These are phyloP conservation scores for Sugiyamaella novakii DNA, from an alignment of 1,139 yeast species.

Conservation along the genomic window DNA sequence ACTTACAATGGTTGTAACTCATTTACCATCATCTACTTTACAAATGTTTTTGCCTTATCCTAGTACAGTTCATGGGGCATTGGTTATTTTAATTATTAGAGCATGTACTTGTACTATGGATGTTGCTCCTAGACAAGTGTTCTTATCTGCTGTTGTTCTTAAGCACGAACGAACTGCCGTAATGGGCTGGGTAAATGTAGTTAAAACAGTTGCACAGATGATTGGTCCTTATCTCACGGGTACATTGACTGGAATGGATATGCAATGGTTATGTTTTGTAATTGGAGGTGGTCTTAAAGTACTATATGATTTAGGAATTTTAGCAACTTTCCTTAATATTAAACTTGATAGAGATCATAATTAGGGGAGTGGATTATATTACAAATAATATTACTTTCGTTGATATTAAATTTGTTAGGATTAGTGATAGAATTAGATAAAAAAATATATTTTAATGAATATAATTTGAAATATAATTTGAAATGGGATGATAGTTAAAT, in stretches of 20 bases:
- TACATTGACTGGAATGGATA: conserved; percentile 53
- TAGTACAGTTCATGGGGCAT: conserved; percentile 32
- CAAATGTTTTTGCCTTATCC: conserved; percentile 55
- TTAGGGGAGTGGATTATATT: too few species aligned
- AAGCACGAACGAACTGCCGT: conserved; percentile 66
- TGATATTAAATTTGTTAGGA: too few species aligned
- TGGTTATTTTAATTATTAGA: conserved; percentile 47
- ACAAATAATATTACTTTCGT: too few species aligned
- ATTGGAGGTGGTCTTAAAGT: conserved; percentile 57
- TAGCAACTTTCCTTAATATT: conserved; percentile 31
- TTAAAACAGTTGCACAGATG: conserved; percentile 75
- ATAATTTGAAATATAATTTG: too few species aligned
- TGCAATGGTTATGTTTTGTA: conserved; percentile 57
- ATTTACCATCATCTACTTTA: conserved; percentile 70
- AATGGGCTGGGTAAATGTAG: conserved; percentile 78
- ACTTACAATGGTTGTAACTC: conserved; percentile 67
- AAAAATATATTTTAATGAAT: too few species aligned
- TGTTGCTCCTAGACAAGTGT: conserved; percentile 77
- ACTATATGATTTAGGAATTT: conserved; percentile 35
- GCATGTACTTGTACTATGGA: conserved; percentile 70
- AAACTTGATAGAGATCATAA: conserved; percentile 29
- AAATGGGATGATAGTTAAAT: too few species aligned
- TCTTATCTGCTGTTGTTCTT: conserved; percentile 64
- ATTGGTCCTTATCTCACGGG: conserved; percentile 77
- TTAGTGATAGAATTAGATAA: too few species aligned